Conservation (phyloP, 2,329 filamentous ascomycete genomes). For the Stemphylium beticola region DNA sequence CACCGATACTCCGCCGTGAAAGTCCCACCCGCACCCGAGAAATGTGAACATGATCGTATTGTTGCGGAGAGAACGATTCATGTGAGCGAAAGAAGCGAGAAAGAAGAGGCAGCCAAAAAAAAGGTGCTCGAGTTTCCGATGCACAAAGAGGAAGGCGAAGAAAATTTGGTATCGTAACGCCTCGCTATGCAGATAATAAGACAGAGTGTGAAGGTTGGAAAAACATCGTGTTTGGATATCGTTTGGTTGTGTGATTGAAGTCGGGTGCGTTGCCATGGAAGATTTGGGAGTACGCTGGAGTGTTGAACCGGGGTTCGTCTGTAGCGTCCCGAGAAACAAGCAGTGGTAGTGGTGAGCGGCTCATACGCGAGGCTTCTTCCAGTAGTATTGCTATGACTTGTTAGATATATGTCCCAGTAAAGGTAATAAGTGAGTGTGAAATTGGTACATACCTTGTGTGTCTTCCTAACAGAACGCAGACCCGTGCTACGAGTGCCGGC, state of each 20-base stretch:
- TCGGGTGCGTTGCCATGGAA: neutral
- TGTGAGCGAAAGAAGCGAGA: neutral
- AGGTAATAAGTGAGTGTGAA: neutral
- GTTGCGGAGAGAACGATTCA: neutral
- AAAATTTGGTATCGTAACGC: slow-evolving; percentile 46
- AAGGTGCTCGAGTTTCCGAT: neutral
- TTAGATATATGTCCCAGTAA: slow-evolving; percentile 13
- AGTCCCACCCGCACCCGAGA: neutral
- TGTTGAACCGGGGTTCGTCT: neutral
- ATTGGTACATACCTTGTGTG: slow-evolving; percentile 79
- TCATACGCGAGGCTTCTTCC: slow-evolving; percentile 64
- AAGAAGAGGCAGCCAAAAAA: neutral
- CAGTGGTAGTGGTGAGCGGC: neutral
- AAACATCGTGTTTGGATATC: neutral
- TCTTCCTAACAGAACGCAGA: slow-evolving; percentile 86
- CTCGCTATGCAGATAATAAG: slow-evolving; percentile 45
- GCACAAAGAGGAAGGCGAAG: neutral
- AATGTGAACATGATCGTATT: neutral
- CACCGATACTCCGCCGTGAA: neutral
- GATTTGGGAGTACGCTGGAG: neutral
- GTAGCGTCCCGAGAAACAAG: neutral
- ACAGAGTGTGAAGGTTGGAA: slow-evolving; percentile 7
- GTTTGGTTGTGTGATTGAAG: neutral
- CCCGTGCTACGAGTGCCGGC: slow-evolving; percentile 88
- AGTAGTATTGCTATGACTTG: slow-evolving; percentile 69